Conservation (phyloP, 345 rosid genomes). For the Angophora floribunda region DNA sequence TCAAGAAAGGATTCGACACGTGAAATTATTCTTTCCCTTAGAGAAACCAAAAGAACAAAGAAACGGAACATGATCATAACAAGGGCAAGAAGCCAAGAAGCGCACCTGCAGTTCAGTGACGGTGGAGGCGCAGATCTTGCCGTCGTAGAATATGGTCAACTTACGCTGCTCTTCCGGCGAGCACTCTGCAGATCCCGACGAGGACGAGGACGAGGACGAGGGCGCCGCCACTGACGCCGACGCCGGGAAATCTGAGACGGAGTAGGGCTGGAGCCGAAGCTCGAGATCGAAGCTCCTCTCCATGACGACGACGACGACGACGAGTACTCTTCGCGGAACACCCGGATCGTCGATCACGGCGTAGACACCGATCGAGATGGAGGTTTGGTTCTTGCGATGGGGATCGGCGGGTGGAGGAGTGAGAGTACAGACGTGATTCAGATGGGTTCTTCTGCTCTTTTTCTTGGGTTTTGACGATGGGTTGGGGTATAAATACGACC, state of each 20-base stretch:
- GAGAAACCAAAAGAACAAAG: background rate
- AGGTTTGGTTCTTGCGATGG: background rate
- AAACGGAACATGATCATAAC: background rate
- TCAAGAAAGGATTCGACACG: background rate
- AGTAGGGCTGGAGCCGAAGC: background rate
- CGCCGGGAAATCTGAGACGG: background rate
- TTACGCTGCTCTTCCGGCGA: background rate
- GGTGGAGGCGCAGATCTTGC: conserved; percentile 3
- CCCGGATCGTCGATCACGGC: background rate
- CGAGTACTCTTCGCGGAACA: background rate
- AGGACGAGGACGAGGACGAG: background rate
- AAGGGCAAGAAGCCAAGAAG: background rate
- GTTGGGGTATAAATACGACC: background rate
- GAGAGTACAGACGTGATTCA: background rate
- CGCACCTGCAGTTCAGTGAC: conserved; percentile 12
- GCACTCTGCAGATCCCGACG: background rate
- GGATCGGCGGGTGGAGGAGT: background rate
- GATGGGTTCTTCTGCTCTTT: background rate
- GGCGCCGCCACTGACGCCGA: background rate
- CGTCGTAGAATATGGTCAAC: conserved; percentile 14
- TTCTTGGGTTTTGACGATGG: background rate
- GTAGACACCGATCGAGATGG: background rate
- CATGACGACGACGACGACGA: background rate
- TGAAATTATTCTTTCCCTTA: no score
- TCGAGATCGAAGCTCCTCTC: background rate